phyloP scores from a whole-genome alignment of 305 asterid genomes.

The Solanum hybrid region DNA sequence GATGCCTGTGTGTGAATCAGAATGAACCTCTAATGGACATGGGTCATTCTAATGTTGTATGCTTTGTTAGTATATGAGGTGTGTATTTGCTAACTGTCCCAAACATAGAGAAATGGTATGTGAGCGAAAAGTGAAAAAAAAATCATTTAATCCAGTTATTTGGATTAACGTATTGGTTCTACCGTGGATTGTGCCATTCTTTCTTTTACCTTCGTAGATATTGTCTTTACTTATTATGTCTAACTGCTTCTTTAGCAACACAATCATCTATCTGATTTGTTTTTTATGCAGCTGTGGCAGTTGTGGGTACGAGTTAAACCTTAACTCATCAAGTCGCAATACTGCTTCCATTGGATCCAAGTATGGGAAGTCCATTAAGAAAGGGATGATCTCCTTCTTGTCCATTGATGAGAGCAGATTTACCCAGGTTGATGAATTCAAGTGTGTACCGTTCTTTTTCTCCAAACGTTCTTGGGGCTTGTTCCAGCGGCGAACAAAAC shows the following conservation, averaged over 20 bases:
- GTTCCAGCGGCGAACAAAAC: conserved; percentile 45
- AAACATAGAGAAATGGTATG: not conserved
- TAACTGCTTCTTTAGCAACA: not conserved
- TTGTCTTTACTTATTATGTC: not conserved
- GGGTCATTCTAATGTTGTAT: not conserved
- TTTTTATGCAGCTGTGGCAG: conserved; percentile 67
- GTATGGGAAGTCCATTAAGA: conserved; percentile 67
- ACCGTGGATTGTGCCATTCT: not conserved
- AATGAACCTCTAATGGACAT: not conserved
- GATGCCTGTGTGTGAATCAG: not conserved
- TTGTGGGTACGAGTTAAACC: conserved; percentile 70
- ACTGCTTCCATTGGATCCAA: conserved; percentile 72
- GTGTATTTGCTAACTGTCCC: not conserved
- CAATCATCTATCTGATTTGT: not conserved
- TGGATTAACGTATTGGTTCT: not conserved
- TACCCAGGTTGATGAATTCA: conserved; percentile 48
- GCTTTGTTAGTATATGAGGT: not conserved
- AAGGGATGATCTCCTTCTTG: conserved; percentile 73
- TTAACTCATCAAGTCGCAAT: conserved; percentile 70
- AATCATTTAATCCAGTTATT: not conserved
- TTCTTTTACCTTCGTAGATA: not conserved
- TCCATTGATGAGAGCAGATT: conserved; percentile 70
- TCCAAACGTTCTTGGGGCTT: conserved; percentile 59
- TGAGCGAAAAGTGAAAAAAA: not conserved
- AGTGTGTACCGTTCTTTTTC: conserved; percentile 49